phyloP scores from a whole-genome alignment of 139 green algal genomes.

The Chlamydomonas incerta region DNA sequence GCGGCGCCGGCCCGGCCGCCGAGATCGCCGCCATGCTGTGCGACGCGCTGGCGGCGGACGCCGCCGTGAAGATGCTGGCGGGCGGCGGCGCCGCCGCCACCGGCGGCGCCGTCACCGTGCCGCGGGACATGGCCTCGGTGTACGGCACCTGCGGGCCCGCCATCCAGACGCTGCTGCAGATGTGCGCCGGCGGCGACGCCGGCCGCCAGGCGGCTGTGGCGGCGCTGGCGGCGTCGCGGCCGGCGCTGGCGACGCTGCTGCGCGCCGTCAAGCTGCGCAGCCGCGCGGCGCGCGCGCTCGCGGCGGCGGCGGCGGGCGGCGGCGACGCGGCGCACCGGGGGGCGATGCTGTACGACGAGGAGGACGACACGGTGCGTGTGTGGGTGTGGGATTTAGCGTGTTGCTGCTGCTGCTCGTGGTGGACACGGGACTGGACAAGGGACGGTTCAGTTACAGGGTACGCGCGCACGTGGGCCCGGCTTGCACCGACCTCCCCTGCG shows the following conservation, averaged over 20 bases:
- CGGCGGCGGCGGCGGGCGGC: conserved; percentile 3
- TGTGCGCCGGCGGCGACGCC: neutral
- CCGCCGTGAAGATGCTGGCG: neutral
- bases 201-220: conserved; percentile 24
- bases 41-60: conserved; percentile 23
- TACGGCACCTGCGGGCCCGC: neutral
- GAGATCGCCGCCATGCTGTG: conserved; percentile 35
- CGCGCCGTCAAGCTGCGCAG: neutral
- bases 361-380: conserved; percentile 27
- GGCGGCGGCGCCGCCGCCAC: neutral
- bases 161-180: conserved; percentile 32
- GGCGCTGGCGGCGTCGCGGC: conserved; percentile 31
- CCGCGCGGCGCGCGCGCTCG: neutral
- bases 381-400: neutral
- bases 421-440: too few relatives aligned
- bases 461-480: too few relatives aligned
- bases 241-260: conserved; percentile 17
- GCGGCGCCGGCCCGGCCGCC: neutral
- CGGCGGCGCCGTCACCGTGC: too few relatives aligned
- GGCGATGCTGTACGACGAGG: conserved; percentile 38
- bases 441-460: too few relatives aligned
- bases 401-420: neutral
- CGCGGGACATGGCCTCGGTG: too few relatives aligned
- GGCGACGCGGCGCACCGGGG: neutral
- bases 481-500: too few relatives aligned